Evolutionary conservation across 2,329 filamentous ascomycete species (phyloP).

Genomic region (Colletotrichum cereale): DNA sequence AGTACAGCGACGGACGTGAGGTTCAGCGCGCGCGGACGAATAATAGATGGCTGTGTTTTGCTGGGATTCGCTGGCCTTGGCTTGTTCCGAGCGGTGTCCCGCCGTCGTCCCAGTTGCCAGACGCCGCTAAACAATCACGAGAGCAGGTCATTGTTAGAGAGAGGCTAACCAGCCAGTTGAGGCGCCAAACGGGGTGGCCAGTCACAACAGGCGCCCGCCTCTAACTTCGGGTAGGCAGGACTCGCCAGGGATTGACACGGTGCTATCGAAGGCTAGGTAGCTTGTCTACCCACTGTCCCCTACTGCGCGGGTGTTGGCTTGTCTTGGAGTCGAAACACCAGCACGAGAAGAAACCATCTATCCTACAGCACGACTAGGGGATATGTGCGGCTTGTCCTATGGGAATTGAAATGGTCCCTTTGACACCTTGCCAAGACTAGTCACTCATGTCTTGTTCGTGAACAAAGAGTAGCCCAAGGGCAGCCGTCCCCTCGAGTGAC

Average conservation of each 20-base stretch:
- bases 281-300: conserved; percentile 9
- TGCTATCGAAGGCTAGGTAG: conserved; percentile 17
- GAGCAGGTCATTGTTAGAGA: conserved; percentile 38
- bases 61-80: conserved; percentile 26
- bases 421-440: neutral
- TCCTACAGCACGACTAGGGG: neutral
- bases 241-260: conserved; percentile 27
- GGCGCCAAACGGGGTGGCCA: conserved; percentile 34
- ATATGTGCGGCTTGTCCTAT: neutral
- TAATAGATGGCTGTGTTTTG: conserved; percentile 24
- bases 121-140: conserved; percentile 40
- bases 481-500: neutral
- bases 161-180: conserved; percentile 33
- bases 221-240: conserved; percentile 25
- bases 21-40: conserved; percentile 33
- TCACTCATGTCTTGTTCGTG: too few relatives aligned
- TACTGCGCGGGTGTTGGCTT: neutral
- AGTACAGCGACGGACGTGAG: conserved; percentile 26
- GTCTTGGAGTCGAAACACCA: conserved; percentile 9
- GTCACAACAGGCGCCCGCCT: conserved; percentile 21
- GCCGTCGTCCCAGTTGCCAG: conserved; percentile 23
- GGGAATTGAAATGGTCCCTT: too few relatives aligned
- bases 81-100: conserved; percentile 34
- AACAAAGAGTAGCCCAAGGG: conserved; percentile 10
- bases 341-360: neutral